phyloP scores from a whole-genome alignment of 495 filamentous ascomycete genomes.

The Cairneyella variabilis region DNA sequence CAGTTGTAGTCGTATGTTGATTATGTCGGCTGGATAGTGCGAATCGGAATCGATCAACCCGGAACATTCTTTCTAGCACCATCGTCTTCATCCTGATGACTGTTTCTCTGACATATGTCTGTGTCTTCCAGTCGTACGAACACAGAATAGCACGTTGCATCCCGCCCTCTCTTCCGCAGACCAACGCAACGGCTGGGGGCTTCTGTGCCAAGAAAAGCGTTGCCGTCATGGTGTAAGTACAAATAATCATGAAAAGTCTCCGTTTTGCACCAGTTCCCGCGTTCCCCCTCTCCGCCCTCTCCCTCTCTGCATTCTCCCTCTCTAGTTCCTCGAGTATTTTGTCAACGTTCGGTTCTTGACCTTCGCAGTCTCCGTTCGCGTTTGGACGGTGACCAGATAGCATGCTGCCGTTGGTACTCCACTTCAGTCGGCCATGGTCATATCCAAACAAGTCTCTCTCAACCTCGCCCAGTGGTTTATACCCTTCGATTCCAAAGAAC shows the following conservation, averaged over 20 bases:
- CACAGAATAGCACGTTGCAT: conserved; percentile 38
- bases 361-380: background rate
- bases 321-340: background rate
- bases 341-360: conserved; percentile 3
- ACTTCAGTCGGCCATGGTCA: background rate
- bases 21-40: too few species aligned
- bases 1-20: too few species aligned
- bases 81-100: conserved; percentile 18
- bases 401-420: background rate
- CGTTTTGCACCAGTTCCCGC: too few species aligned
- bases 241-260: conserved; percentile 28
- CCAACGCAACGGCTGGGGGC: conserved; percentile 34
- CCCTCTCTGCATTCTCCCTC: background rate
- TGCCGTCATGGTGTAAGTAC: conserved; percentile 29
- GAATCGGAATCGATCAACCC: conserved; percentile 7
- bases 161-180: conserved; percentile 37
- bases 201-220: conserved; percentile 32
- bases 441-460: conserved; percentile 25
- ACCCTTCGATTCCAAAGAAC: conserved; percentile 30
- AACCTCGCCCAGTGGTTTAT: conserved; percentile 18
- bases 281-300: background rate
- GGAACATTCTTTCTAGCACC: conserved; percentile 15
- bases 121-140: conserved; percentile 13
- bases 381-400: conserved; percentile 7
- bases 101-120: conserved; percentile 10